phyloP scores from a whole-genome alignment of 2,329 filamentous ascomycete species.

The Botrytis elliptica region DNA sequence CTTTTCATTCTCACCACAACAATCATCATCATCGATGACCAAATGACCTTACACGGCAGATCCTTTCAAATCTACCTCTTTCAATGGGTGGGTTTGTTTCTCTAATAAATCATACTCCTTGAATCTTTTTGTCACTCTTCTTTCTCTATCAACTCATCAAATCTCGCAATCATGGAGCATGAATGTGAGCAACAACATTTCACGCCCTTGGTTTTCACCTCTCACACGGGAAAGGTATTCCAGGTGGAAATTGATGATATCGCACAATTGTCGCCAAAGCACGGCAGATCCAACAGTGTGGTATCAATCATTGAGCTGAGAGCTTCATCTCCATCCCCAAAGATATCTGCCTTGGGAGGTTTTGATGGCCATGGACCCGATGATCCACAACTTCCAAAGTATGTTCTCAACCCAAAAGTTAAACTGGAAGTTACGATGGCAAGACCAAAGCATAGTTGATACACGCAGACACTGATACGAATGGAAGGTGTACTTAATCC shows the following conservation, averaged over 20 bases:
- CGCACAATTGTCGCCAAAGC: conserved; percentile 8
- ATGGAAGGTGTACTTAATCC: not conserved
- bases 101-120: not conserved
- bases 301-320: conserved; percentile 12
- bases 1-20: not conserved
- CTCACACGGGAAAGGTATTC: conserved; percentile 22
- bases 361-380: conserved; percentile 6
- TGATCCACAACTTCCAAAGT: not conserved
- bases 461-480: too few species aligned
- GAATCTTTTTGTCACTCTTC: too few species aligned
- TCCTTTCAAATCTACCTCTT: too few species aligned
- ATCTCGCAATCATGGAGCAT: conserved; percentile 10
- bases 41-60: not conserved
- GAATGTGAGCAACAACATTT: conserved; percentile 12
- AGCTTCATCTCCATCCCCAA: not conserved
- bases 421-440: not conserved
- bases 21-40: too few species aligned
- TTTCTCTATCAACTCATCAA: not conserved
- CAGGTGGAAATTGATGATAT: conserved; percentile 20
- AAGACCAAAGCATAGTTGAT: not conserved
- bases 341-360: not conserved
- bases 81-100: not conserved
- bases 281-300: conserved; percentile 6
- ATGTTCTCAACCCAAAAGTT: not conserved
- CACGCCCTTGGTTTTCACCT: conserved; percentile 22